Percentiles rank a stretch among this genome's conserved stretches.
These are phyloP conservation scores for Lobosporangium transversale DNA, from an alignment of 192 early-diverging fungal species.

Conservation along the genomic window DNA sequence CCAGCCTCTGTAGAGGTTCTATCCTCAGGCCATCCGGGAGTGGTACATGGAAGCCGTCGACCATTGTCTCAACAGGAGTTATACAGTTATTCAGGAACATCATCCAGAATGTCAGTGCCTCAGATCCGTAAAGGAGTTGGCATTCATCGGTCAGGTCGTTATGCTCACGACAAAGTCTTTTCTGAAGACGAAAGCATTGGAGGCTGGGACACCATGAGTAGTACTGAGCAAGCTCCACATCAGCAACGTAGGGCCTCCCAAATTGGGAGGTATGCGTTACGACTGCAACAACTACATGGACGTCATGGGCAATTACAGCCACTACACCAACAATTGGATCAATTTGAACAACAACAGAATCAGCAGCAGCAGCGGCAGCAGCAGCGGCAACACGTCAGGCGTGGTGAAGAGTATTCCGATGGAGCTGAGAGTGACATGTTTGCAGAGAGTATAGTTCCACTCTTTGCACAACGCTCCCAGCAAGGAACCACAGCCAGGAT, in stretches of 20 bases:
- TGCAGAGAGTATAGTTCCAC: neutral
- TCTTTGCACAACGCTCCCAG: constrained; percentile 14
- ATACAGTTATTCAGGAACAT: constrained; percentile 1
- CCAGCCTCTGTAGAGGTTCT: constrained; percentile 9
- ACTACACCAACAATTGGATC: constrained; percentile 7
- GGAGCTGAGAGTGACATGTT: neutral
- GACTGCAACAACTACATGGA: constrained; percentile 10
- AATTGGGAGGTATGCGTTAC: neutral
- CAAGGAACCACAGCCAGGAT: neutral
- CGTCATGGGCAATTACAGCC: constrained; percentile 23
- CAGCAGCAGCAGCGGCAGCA: constrained; percentile 22
- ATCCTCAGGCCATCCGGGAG: neutral
- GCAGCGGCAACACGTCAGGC: constrained; percentile 8
- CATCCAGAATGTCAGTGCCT: neutral
- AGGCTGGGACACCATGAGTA: constrained; percentile 13
- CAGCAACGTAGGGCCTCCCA: neutral
- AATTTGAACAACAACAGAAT: constrained; percentile 1
- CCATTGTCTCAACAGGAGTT: constrained; percentile 33
- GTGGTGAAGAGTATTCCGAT: constrained; percentile 12
- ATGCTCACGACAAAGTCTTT: constrained; percentile 16
- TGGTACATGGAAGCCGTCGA: neutral
- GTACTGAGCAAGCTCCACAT: neutral
- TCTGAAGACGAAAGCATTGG: constrained; percentile 27
- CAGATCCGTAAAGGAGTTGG: constrained; percentile 5
- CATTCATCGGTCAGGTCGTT: constrained; percentile 10